Conservation (phyloP, 2,329 filamentous ascomycete genomes). For the Sporothrix pseudoabietina region DNA sequence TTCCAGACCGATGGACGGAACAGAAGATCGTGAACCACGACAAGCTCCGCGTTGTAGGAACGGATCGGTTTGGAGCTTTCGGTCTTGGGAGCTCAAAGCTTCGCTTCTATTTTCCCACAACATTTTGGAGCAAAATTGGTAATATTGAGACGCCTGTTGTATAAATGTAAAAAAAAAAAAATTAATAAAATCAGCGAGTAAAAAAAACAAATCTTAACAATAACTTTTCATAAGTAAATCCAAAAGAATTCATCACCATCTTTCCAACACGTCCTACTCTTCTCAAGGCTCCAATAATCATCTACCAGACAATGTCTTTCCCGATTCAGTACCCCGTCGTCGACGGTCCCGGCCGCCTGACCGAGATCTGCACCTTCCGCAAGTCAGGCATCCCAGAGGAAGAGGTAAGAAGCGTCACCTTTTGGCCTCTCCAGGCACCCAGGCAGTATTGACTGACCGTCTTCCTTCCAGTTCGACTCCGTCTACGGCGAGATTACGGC, state of each 20-base stretch:
- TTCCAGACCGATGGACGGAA: slow-evolving; percentile 6
- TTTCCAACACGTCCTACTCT: too few species aligned
- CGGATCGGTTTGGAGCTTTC: background rate
- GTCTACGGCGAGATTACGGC: background rate
- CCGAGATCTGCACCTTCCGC: slow-evolving; percentile 20
- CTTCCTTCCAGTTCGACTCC: background rate
- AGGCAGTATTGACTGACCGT: background rate
- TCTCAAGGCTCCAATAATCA: too few species aligned
- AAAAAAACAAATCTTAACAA: background rate
- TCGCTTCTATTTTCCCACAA: background rate
- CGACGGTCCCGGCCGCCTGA: slow-evolving; percentile 2
- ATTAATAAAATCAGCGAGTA: background rate
- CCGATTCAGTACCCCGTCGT: background rate
- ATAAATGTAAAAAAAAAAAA: background rate
- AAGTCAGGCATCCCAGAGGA: slow-evolving; percentile 7
- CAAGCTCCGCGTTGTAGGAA: background rate
- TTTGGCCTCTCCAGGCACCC: background rate
- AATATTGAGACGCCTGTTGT: too few species aligned
- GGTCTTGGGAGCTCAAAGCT: background rate
- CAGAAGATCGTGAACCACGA: background rate
- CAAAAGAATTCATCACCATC: too few species aligned
- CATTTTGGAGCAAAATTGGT: background rate
- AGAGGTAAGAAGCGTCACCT: background rate
- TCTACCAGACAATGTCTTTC: background rate
- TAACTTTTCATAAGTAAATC: background rate